Conservation (phyloP, 2,329 filamentous ascomycete species). For the Cercospora janseana region DNA sequence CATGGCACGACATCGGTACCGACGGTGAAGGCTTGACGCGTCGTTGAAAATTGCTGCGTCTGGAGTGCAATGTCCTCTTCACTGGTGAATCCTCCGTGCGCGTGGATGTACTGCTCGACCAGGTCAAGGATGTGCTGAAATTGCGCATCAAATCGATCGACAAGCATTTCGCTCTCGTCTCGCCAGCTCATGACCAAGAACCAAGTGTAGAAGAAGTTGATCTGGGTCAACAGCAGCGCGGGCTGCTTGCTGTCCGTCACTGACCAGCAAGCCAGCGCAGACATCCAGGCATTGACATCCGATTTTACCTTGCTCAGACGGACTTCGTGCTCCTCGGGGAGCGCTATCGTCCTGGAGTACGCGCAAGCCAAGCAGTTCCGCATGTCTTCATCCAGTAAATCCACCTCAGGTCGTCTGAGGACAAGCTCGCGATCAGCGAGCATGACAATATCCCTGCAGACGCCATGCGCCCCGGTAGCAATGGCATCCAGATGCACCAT, state of each 20-base stretch:
- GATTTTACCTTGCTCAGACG: constrained; percentile 17
- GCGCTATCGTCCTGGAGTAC: constrained; percentile 15
- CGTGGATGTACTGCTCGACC: constrained; percentile 20
- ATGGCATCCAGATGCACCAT: constrained; percentile 23
- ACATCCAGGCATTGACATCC: constrained; percentile 21
- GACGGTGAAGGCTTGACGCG: constrained; percentile 21
- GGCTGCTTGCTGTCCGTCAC: constrained; percentile 9
- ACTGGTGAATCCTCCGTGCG: constrained; percentile 1
- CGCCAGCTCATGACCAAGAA: constrained; percentile 22
- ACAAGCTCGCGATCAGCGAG: constrained; percentile 16
- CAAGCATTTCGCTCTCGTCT: constrained; percentile 17
- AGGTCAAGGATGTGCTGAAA: constrained; percentile 19
- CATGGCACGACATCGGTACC: constrained; percentile 23
- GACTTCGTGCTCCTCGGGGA: constrained; percentile 5
- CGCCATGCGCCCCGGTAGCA: constrained; percentile 17
- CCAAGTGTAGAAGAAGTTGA: constrained; percentile 25
- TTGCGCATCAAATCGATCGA: constrained; percentile 22
- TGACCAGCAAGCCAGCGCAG: constrained; percentile 14
- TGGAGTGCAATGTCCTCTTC: constrained; percentile 5
- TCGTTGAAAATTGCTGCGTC: not conserved
- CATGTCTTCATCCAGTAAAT: constrained; percentile 20
- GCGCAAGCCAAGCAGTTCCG: constrained; percentile 23
- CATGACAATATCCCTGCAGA: constrained; percentile 20
- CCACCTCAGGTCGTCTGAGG: constrained; percentile 11
- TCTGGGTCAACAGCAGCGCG: constrained; percentile 18